phyloP scores from a whole-genome alignment of 345 rosid genomes.

The Bruguiera parviflora region DNA sequence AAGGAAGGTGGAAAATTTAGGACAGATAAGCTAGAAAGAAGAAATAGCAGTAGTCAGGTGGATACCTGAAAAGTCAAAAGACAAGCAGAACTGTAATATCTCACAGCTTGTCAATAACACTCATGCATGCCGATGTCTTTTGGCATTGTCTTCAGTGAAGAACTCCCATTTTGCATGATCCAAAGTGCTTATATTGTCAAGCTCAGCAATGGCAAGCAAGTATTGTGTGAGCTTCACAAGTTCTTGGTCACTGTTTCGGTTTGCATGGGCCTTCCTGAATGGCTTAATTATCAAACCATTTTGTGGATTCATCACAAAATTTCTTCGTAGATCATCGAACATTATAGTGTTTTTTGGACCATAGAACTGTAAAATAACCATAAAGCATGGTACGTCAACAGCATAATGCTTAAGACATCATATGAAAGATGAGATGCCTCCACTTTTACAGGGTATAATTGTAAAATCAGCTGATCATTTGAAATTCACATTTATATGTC shows the following conservation, averaged over 20 bases:
- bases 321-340: constrained; percentile 89
- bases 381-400: constrained; percentile 5
- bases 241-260: constrained; percentile 79
- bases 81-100: constrained; percentile 2
- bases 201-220: constrained; percentile 82
- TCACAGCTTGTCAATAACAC: constrained; percentile 8
- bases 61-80: constrained; percentile 25
- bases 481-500: background rate
- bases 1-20: too few relatives aligned
- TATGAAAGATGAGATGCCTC: background rate
- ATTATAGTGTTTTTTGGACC: constrained; percentile 80
- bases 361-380: constrained; percentile 55
- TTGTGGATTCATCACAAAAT: constrained; percentile 92
- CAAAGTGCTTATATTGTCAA: constrained; percentile 63
- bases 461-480: background rate
- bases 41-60: background rate
- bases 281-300: constrained; percentile 84
- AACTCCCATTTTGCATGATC: constrained; percentile 79
- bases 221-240: constrained; percentile 79
- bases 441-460: background rate
- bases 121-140: constrained; percentile 72
- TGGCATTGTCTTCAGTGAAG: constrained; percentile 51
- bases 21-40: too few relatives aligned
- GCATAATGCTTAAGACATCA: background rate
- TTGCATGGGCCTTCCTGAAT: constrained; percentile 83